These are phyloP conservation scores for Usnea hakonensis DNA, from an alignment of 495 filamentous ascomycete genomes.

Conservation along the genomic window DNA sequence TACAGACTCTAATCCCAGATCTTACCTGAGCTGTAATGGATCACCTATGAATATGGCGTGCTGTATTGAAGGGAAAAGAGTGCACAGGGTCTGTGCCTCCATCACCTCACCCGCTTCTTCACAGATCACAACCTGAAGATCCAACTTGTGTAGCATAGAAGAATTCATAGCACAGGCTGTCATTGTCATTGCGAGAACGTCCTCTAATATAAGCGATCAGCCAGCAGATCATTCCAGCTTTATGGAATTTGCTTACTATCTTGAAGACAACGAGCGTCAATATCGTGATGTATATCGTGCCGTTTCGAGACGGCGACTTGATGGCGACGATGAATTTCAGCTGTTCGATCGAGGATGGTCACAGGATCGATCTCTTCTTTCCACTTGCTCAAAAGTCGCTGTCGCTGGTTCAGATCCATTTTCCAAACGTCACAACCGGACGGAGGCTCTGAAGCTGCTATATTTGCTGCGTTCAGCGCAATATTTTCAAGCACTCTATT, in stretches of 20 bases:
- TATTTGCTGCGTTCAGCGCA: slow-evolving; percentile 8
- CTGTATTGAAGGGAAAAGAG: slow-evolving; percentile 45
- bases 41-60: slow-evolving; percentile 52
- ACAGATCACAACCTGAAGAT: slow-evolving; percentile 39
- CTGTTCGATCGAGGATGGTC: slow-evolving; percentile 18
- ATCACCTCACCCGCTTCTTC: slow-evolving; percentile 53
- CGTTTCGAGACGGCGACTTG: slow-evolving; percentile 13
- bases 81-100: slow-evolving; percentile 48
- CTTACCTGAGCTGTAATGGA: slow-evolving; percentile 43
- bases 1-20: not conserved
- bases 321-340: slow-evolving; percentile 25
- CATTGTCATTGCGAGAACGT: slow-evolving; percentile 34
- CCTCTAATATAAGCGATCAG: slow-evolving; percentile 9
- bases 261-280: slow-evolving; percentile 21
- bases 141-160: slow-evolving; percentile 22
- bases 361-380: slow-evolving; percentile 19
- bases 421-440: slow-evolving; percentile 13
- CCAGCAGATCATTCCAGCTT: not conserved
- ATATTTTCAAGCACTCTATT: slow-evolving; percentile 13
- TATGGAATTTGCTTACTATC: slow-evolving; percentile 4
- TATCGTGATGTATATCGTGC: slow-evolving; percentile 10
- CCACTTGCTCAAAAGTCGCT: slow-evolving; percentile 19
- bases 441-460: not conserved
- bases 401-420: slow-evolving; percentile 13
- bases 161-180: slow-evolving; percentile 29